phyloP scores from a whole-genome alignment of 1,284 basidiomycete genomes.

The Papiliotrema fonsecae region DNA sequence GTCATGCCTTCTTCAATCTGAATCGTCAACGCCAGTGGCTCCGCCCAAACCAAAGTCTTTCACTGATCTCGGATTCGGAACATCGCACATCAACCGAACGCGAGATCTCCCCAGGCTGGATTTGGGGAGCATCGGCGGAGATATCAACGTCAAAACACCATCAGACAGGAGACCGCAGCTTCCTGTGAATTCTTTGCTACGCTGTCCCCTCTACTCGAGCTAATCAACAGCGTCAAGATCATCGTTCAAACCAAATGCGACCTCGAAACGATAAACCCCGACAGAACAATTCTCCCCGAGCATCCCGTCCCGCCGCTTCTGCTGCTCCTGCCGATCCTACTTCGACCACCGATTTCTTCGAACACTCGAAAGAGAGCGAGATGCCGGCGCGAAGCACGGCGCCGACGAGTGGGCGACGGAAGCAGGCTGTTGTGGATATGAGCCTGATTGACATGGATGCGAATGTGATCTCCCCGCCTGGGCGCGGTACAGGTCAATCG shows the following conservation, averaged over 20 bases:
- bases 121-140: not conserved
- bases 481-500: too few relatives aligned
- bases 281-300: not conserved
- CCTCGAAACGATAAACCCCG: too few relatives aligned
- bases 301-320: not conserved
- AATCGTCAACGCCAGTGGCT: not conserved
- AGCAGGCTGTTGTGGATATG: not conserved
- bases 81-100: not conserved
- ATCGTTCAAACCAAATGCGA: too few relatives aligned
- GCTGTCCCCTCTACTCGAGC: too few relatives aligned
- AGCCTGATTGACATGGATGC: not conserved
- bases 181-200: too few relatives aligned
- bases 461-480: not conserved
- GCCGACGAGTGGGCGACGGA: not conserved
- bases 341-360: constrained; percentile 1
- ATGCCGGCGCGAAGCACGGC: not conserved
- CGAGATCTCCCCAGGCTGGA: not conserved
- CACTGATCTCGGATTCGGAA: constrained; percentile 1
- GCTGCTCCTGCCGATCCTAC: too few relatives aligned
- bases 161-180: not conserved
- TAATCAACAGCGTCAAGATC: too few relatives aligned
- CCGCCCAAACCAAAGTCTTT: not conserved
- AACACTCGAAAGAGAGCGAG: not conserved
- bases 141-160: not conserved
- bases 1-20: not conserved